Evolutionary conservation across 2,329 filamentous ascomycete species (phyloP).

Genomic region (Neonectria magnoliae): DNA sequence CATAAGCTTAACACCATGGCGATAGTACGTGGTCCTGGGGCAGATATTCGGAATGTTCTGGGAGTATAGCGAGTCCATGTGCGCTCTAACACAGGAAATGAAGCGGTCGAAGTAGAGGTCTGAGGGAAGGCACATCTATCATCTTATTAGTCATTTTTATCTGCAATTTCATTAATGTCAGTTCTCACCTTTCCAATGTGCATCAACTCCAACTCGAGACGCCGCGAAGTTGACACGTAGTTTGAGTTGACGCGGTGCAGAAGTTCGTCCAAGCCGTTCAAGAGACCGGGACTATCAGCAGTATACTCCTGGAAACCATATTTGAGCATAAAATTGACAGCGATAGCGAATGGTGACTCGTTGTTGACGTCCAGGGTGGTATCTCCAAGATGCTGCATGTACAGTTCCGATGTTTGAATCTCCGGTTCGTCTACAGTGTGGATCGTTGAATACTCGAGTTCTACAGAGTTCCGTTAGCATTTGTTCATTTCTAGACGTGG

Average conservation of each 20-base stretch:
- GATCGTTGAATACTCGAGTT: constrained; percentile 58
- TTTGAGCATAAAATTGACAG: constrained; percentile 50
- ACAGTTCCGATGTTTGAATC: constrained; percentile 54
- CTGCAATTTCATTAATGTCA: neutral
- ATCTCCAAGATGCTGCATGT: constrained; percentile 53
- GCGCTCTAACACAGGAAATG: constrained; percentile 51
- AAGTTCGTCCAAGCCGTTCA: constrained; percentile 48
- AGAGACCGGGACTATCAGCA: constrained; percentile 44
- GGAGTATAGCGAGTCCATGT: constrained; percentile 57
- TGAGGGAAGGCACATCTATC: constrained; percentile 50
- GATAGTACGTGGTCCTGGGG: constrained; percentile 55
- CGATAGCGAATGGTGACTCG: constrained; percentile 48
- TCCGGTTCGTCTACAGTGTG: constrained; percentile 41
- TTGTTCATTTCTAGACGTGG: neutral
- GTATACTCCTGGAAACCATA: constrained; percentile 49
- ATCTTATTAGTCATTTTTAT: constrained; percentile 26
- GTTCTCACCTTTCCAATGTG: constrained; percentile 61
- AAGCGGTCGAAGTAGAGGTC: constrained; percentile 54
- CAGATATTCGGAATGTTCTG: constrained; percentile 29
- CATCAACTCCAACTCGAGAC: constrained; percentile 62
- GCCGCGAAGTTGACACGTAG: constrained; percentile 54
- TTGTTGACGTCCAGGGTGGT: constrained; percentile 36
- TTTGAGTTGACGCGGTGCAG: constrained; percentile 49
- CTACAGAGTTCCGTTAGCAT: constrained; percentile 44
- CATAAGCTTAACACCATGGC: constrained; percentile 53